phyloP scores from a whole-genome alignment of 2,329 filamentous ascomycete genomes.

The Microascus cirrosus region DNA sequence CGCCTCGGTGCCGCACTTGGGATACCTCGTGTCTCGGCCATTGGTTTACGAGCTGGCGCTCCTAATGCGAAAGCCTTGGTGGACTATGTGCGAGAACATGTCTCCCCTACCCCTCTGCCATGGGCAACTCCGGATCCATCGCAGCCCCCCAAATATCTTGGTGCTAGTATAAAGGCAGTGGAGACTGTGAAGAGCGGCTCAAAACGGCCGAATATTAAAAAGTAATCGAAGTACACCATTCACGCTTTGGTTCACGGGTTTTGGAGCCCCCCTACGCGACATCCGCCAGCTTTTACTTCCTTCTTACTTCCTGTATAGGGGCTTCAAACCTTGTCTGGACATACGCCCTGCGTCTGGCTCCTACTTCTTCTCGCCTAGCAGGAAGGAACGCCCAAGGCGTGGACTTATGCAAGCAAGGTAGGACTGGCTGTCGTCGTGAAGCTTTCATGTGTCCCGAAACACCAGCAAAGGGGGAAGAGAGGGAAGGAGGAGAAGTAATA shows the following conservation, averaged over 20 bases:
- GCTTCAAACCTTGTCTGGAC: no score
- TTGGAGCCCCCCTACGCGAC: background rate
- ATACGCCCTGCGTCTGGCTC: no score
- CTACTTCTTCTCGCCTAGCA: no score
- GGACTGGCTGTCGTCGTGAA: no score
- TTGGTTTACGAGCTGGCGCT: constrained; percentile 46
- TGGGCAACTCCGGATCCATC: constrained; percentile 30
- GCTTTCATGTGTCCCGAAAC: no score
- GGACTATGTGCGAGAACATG: constrained; percentile 40
- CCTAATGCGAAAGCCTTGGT: constrained; percentile 46
- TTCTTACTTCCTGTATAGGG: background rate
- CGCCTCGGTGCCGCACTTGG: constrained; percentile 45
- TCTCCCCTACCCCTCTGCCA: constrained; percentile 37
- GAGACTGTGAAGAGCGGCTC: background rate
- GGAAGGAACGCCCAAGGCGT: no score
- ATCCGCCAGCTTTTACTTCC: background rate
- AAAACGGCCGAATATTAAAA: background rate
- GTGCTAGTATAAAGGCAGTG: constrained; percentile 18
- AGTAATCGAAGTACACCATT: background rate
- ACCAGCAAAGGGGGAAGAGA: no score
- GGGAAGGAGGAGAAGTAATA: no score
- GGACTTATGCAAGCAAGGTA: no score
- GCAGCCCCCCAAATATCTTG: constrained; percentile 13
- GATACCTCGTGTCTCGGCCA: constrained; percentile 52
- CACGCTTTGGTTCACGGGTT: background rate